A percentile compares a stretch with the other conserved stretches of the same genome.
These are phyloP conservation scores for Verruconis gallopava DNA, from an alignment of 2,329 filamentous ascomycete species.

Conservation along the genomic window DNA sequence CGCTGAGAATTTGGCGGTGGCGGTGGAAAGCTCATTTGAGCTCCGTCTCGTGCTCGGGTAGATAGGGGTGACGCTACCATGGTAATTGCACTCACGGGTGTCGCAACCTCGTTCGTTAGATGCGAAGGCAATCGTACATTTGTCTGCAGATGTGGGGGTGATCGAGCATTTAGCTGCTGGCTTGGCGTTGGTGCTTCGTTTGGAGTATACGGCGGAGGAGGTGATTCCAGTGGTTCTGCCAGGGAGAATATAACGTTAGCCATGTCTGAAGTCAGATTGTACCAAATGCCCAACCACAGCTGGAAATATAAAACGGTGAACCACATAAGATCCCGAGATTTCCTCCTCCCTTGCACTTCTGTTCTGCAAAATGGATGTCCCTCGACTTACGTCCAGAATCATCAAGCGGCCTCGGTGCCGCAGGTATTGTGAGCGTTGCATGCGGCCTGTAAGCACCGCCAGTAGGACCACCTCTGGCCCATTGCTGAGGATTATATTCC, in stretches of 20 bases:
- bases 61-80: not conserved
- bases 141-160: not conserved
- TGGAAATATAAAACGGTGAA: no score
- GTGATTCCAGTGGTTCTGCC: constrained; percentile 8
- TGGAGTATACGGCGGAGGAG: constrained; percentile 9
- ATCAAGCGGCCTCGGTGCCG: constrained; percentile 1
- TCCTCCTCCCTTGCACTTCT: no score
- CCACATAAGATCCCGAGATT: no score
- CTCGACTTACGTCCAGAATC: constrained; percentile 9
- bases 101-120: constrained; percentile 6
- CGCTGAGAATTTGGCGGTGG: constrained; percentile 23
- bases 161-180: not conserved
- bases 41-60: not conserved
- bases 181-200: not conserved
- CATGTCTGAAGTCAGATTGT: no score
- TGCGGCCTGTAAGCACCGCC: constrained; percentile 2
- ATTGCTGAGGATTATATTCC: constrained; percentile 10
- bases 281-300: no score
- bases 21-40: constrained; percentile 14
- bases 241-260: no score
- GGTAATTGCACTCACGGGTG: constrained; percentile 8
- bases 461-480: constrained; percentile 1
- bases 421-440: not conserved
- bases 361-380: no score
- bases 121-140: not conserved